phyloP scores from a whole-genome alignment of 2,329 filamentous ascomycete genomes.

The Hortaea sp. region DNA sequence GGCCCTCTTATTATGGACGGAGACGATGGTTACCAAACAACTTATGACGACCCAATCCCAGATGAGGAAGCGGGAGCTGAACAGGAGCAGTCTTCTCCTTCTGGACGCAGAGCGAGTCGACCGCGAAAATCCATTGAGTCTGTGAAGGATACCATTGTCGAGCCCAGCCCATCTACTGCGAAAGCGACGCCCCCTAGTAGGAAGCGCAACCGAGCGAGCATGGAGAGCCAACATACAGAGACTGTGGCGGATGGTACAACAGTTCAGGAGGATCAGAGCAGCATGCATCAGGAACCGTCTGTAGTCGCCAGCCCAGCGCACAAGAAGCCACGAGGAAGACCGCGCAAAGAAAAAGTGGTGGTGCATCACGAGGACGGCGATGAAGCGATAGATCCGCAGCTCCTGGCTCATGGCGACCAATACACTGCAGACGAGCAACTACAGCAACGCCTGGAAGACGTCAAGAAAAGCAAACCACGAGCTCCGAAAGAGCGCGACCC shows the following conservation, averaged over 20 bases:
- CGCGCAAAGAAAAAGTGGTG: conserved; percentile 4
- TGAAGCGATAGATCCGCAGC: conserved; percentile 8
- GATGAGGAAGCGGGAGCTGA: background rate
- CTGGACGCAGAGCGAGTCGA: background rate
- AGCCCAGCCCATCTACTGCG: background rate
- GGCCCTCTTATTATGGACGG: background rate
- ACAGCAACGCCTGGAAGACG: background rate
- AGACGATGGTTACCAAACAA: background rate
- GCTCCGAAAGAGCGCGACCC: conserved; percentile 13
- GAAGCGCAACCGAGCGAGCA: conserved; percentile 6
- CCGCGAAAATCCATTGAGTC: conserved; percentile 1
- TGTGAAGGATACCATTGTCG: background rate
- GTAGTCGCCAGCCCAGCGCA: background rate
- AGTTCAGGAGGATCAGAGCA: background rate
- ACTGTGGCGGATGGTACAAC: background rate
- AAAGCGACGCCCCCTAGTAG: conserved; percentile 1
- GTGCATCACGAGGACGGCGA: conserved; percentile 7
- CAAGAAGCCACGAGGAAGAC: conserved; percentile 5
- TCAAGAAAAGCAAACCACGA: conserved; percentile 5
- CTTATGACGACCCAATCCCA: conserved; percentile 1
- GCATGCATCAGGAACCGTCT: background rate
- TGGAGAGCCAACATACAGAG: conserved; percentile 3
- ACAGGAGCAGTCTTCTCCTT: background rate
- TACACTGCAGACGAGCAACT: conserved; percentile 2
- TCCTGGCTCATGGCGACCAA: conserved; percentile 9